phyloP scores from a whole-genome alignment of 257 asterid genomes.

The Salvia miltiorrhiza region DNA sequence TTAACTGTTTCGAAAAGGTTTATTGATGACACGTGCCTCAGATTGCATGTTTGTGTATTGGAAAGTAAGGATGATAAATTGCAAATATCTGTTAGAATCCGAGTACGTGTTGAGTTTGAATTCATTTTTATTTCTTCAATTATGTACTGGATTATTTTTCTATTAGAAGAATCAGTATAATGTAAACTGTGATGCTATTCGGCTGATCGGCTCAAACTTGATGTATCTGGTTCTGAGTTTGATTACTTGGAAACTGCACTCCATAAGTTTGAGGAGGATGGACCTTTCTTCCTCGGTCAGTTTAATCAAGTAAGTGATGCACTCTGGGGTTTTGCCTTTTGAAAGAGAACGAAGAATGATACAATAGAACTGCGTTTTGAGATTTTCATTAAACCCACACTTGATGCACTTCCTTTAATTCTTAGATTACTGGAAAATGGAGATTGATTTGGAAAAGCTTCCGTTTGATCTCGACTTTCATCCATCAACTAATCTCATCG shows the following conservation, averaged over 20 bases:
- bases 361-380: not conserved
- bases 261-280: slow-evolving; percentile 50
- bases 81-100: no score
- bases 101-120: not conserved
- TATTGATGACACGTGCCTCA: no score
- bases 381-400: not conserved
- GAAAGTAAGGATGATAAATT: no score
- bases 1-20: no score
- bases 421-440: slow-evolving; percentile 33
- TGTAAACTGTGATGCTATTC: not conserved
- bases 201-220: not conserved
- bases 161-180: not conserved
- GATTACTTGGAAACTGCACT: slow-evolving; percentile 63
- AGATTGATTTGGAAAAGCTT: slow-evolving; percentile 60
- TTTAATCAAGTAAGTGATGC: slow-evolving; percentile 50
- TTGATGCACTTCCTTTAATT: not conserved
- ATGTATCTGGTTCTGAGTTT: slow-evolving; percentile 41
- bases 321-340: not conserved
- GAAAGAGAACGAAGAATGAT: not conserved
- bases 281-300: slow-evolving; percentile 63
- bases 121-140: not conserved
- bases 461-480: slow-evolving; percentile 89
- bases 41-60: no score
- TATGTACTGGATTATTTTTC: not conserved
- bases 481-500: slow-evolving; percentile 65